A percentile compares a stretch with the other conserved stretches of the same genome.
phyloP scores from a whole-genome alignment of 2,329 filamentous ascomycete genomes.

The Colletotrichum lupini region DNA sequence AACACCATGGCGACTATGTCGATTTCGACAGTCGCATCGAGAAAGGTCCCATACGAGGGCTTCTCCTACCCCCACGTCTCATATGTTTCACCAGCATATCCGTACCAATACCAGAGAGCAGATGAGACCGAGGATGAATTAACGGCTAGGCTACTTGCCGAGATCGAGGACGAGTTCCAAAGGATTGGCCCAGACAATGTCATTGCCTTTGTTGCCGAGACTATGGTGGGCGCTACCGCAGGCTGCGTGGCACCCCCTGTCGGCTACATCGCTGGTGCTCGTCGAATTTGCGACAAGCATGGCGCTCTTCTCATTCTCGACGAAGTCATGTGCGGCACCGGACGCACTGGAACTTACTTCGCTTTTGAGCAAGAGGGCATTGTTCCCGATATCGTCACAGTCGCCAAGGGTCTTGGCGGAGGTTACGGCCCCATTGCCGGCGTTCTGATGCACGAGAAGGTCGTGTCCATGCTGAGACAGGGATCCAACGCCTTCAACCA shows the following conservation, averaged over 20 bases:
- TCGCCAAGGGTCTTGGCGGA: conserved; percentile 69
- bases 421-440: conserved; percentile 68
- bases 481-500: conserved; percentile 50
- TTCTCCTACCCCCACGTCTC: conserved; percentile 41
- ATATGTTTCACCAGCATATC: conserved; percentile 56
- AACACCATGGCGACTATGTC: conserved; percentile 60
- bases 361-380: conserved; percentile 68
- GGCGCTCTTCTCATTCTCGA: conserved; percentile 67
- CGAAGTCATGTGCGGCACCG: conserved; percentile 77
- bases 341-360: conserved; percentile 70
- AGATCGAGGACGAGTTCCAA: conserved; percentile 60
- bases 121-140: conserved; percentile 53
- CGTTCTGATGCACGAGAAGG: conserved; percentile 61
- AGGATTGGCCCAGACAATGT: conserved; percentile 57
- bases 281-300: conserved; percentile 64
- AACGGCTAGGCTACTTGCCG: conserved; percentile 50
- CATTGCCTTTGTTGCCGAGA: conserved; percentile 61
- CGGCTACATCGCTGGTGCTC: conserved; percentile 66
- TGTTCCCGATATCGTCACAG: conserved; percentile 65
- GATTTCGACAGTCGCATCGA: conserved; percentile 45
- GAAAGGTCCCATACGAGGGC: conserved; percentile 42
- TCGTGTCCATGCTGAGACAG: conserved; percentile 59
- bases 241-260: conserved; percentile 62
- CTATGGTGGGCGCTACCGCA: conserved; percentile 59
- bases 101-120: conserved; percentile 47